Conservation (phyloP, 2,329 filamentous ascomycete species). For the Piedraia hortae region DNA sequence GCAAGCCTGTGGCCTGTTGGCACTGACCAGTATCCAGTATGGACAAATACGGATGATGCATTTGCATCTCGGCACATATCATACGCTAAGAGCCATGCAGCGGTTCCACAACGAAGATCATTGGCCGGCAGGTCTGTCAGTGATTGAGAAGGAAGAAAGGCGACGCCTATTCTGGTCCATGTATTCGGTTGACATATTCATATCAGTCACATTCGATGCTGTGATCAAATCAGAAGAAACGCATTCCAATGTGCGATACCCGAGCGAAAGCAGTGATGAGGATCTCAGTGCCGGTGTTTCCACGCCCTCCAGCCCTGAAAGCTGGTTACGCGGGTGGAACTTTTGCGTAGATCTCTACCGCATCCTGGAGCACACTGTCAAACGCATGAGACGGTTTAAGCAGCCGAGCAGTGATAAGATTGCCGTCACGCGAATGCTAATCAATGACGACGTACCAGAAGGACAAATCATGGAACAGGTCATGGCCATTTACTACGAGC, state of each 20-base stretch:
- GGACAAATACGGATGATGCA: conserved; percentile 24
- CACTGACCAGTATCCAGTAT: conserved; percentile 24
- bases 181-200: conserved; percentile 28
- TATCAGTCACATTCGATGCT: conserved; percentile 24
- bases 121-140: conserved; percentile 21
- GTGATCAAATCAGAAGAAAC: conserved; percentile 20
- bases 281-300: conserved; percentile 12
- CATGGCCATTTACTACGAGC: conserved; percentile 7
- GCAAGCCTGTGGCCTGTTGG: conserved; percentile 21
- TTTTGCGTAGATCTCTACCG: conserved; percentile 29
- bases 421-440: conserved; percentile 7
- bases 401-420: conserved; percentile 6
- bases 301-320: conserved; percentile 4
- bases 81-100: conserved; percentile 22
- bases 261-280: conserved; percentile 22
- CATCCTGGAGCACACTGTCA: conserved; percentile 24
- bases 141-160: conserved; percentile 22
- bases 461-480: conserved; percentile 9
- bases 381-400: conserved; percentile 5
- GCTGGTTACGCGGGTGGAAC: conserved; percentile 29
- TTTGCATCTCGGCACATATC: conserved; percentile 23
- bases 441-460: conserved; percentile 7
- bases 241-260: conserved; percentile 21
- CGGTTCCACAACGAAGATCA: conserved; percentile 25
- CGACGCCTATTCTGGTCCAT: conserved; percentile 28